Percentiles rank a stretch among this genome's conserved stretches.
phyloP scores from a whole-genome alignment of 2,329 filamentous ascomycete species.

The Sphaceloma murrayae region DNA sequence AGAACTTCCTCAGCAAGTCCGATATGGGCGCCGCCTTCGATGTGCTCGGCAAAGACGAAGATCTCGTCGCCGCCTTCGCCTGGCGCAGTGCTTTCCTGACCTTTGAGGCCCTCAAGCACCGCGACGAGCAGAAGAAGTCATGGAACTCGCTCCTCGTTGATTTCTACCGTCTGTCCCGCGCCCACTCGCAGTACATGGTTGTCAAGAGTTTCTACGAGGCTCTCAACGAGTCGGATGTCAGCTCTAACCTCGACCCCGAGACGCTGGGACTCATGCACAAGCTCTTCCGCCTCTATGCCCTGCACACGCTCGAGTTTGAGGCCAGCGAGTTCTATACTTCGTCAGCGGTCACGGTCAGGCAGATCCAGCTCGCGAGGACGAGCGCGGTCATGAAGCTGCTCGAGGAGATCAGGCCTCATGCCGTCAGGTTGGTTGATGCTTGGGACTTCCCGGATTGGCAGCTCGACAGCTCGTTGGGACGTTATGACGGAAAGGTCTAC shows the following conservation, averaged over 20 bases:
- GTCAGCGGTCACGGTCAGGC: constrained; percentile 58
- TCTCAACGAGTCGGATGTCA: constrained; percentile 47
- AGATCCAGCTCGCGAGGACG: constrained; percentile 60
- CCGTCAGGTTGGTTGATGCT: constrained; percentile 59
- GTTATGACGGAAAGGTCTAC: constrained; percentile 66
- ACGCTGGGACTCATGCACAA: constrained; percentile 54
- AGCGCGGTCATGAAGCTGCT: constrained; percentile 60
- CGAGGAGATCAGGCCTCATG: constrained; percentile 63
- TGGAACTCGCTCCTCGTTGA: constrained; percentile 72
- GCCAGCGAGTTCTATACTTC: constrained; percentile 64
- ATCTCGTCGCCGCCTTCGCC: constrained; percentile 63
- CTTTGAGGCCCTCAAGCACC: constrained; percentile 64
- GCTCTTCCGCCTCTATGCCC: constrained; percentile 56
- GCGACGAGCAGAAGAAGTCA: constrained; percentile 63
- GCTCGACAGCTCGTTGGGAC: constrained; percentile 59
- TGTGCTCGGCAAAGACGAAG: constrained; percentile 58
- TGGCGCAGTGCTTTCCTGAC: constrained; percentile 67
- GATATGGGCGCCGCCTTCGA: constrained; percentile 67
- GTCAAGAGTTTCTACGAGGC: constrained; percentile 71
- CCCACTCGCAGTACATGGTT: constrained; percentile 66
- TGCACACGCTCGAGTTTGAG: constrained; percentile 59
- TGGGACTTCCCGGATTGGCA: constrained; percentile 75
- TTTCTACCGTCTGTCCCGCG: constrained; percentile 66
- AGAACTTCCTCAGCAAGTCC: constrained; percentile 52
- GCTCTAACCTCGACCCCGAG: constrained; percentile 45